phyloP scores from a whole-genome alignment of 331 rosid species.

The Arachis monticola region DNA sequence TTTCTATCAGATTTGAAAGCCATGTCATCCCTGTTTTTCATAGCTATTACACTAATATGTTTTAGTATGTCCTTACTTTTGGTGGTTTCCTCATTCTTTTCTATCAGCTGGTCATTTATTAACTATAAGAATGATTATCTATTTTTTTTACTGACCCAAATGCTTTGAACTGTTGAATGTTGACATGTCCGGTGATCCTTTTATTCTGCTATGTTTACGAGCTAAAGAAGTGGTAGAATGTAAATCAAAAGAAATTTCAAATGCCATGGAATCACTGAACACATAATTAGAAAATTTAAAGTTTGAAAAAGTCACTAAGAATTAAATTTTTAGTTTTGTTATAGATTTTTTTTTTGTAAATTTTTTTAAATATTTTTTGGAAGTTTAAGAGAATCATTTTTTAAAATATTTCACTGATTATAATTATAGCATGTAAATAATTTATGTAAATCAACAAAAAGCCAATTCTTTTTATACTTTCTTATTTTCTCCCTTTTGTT shows the following conservation, averaged over 20 bases:
- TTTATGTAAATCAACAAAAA: too few species aligned
- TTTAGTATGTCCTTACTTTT: constrained; percentile 18
- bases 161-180: constrained; percentile 9
- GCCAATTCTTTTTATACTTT: too few species aligned
- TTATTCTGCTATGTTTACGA: constrained; percentile 47
- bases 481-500: too few species aligned
- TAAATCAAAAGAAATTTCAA: constrained; percentile 62
- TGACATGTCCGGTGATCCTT: constrained; percentile 24
- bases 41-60: neutral
- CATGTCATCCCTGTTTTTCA: neutral
- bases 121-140: constrained; percentile 28
- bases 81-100: constrained; percentile 1
- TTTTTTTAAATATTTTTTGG: too few species aligned
- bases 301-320: neutral
- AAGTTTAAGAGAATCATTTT: too few species aligned
- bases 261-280: constrained; percentile 62
- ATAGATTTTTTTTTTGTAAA: too few species aligned
- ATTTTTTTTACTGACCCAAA: constrained; percentile 22
- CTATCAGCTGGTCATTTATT: constrained; percentile 11
- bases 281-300: constrained; percentile 71
- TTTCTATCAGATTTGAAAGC: constrained; percentile 6
- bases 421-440: too few species aligned
- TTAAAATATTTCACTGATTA: too few species aligned
- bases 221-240: constrained; percentile 86
- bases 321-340: too few species aligned